A percentile compares a stretch with the other conserved stretches of the same genome.
These are phyloP conservation scores for Tothia fuscella DNA, from an alignment of 2,329 filamentous ascomycete species.

Conservation along the genomic window DNA sequence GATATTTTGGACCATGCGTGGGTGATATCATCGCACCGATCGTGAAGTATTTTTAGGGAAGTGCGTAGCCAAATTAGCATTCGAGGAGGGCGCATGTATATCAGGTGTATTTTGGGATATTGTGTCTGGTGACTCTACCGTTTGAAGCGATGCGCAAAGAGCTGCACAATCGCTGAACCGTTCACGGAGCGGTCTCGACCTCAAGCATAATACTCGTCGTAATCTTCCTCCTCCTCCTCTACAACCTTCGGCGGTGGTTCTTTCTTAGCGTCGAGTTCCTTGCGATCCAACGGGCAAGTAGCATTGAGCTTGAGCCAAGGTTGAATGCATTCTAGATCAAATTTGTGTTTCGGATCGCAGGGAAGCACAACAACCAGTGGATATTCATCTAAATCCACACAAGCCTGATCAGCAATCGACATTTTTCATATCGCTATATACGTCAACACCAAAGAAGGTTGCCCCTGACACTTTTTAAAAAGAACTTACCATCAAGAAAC, in stretches of 20 bases:
- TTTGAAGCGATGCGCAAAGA: too few species aligned
- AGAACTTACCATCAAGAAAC: constrained; percentile 42
- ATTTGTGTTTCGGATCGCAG: constrained; percentile 49
- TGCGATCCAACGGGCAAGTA: constrained; percentile 51
- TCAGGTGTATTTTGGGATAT: too few species aligned
- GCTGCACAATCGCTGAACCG: too few species aligned
- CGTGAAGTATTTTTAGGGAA: too few species aligned
- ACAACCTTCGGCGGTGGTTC: constrained; percentile 29
- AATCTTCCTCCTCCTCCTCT: constrained; percentile 40
- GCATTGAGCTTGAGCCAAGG: constrained; percentile 53
- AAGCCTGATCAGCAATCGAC: constrained; percentile 1
- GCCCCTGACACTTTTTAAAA: too few species aligned
- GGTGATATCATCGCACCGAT: too few species aligned
- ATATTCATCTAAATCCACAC: constrained; percentile 36
- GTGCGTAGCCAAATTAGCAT: too few species aligned
- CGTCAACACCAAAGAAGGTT: not conserved
- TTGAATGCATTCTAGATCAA: constrained; percentile 53
- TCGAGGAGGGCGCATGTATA: too few species aligned
- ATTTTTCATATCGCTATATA: not conserved
- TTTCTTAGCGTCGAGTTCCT: constrained; percentile 43
- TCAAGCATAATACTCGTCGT: constrained; percentile 24
- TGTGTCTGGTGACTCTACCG: too few species aligned
- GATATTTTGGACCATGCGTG: too few species aligned
- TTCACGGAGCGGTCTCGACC: too few species aligned
- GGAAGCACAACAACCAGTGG: constrained; percentile 52